Percentiles rank a stretch among this genome's conserved stretches.
Conservation (phyloP, 306 rosid species). For the Luffa aegyptiaca region DNA sequence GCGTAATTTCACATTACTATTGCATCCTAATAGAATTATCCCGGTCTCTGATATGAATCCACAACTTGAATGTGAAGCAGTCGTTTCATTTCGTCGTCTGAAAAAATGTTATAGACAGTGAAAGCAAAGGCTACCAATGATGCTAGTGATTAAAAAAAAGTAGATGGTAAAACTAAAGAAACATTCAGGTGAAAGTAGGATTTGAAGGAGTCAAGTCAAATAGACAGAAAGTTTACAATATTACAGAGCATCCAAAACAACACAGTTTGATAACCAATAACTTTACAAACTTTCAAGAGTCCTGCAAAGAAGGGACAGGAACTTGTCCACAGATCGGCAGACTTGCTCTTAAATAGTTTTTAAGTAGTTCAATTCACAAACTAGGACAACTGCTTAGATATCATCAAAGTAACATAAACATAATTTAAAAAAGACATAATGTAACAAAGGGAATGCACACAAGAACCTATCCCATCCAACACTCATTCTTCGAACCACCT, state of each 20-base stretch:
- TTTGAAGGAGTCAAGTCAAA: background rate
- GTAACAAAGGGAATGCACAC: slow-evolving; percentile 18
- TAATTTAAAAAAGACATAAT: background rate
- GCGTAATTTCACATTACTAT: background rate
- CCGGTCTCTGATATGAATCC: background rate
- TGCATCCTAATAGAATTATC: background rate
- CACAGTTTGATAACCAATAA: slow-evolving; percentile 27
- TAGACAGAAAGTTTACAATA: slow-evolving; percentile 4
- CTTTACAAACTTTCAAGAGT: slow-evolving; percentile 29
- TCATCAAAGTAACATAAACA: slow-evolving; percentile 21
- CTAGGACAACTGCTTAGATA: slow-evolving; percentile 21
- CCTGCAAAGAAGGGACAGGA: slow-evolving; percentile 24
- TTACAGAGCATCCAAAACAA: slow-evolving; percentile 19
- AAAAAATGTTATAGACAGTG: background rate
- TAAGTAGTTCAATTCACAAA: slow-evolving; percentile 17
- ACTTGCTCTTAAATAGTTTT: slow-evolving; percentile 10
- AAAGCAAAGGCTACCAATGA: background rate
- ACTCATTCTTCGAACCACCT: slow-evolving; percentile 17
- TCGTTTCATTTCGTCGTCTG: background rate
- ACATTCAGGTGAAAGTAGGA: background rate
- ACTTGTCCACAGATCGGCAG: slow-evolving; percentile 16
- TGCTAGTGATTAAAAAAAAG: background rate
- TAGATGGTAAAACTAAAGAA: background rate
- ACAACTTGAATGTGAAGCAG: background rate
- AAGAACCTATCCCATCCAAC: slow-evolving; percentile 32